Percentiles rank a stretch among this genome's conserved stretches.
Conservation (phyloP, 1,284 basidiomycete species). For the Testicularia cyperi region DNA sequence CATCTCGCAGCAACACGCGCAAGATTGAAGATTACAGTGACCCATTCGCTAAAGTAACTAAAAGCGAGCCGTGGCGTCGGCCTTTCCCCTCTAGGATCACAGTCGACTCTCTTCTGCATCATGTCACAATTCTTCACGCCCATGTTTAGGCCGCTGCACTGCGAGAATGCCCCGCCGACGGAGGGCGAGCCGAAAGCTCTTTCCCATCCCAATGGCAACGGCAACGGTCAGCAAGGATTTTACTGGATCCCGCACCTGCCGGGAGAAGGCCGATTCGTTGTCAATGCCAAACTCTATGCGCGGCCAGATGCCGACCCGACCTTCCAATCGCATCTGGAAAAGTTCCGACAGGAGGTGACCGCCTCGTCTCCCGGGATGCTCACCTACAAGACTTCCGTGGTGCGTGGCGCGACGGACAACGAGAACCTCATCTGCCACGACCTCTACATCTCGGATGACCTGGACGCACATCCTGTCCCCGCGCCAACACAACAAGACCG, state of each 20-base stretch:
- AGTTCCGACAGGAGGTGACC: slow-evolving; percentile 47
- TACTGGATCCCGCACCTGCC: slow-evolving; percentile 50
- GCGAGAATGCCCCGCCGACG: too few relatives aligned
- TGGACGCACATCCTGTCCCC: slow-evolving; percentile 46
- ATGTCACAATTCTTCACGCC: slow-evolving; percentile 44
- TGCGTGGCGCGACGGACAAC: slow-evolving; percentile 36
- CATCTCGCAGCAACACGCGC: too few relatives aligned
- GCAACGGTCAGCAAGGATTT: slow-evolving; percentile 21
- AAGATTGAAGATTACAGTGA: too few relatives aligned
- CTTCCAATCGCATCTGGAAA: slow-evolving; percentile 48
- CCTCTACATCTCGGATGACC: slow-evolving; percentile 50
- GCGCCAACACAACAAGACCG: background rate
- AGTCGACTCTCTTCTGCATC: too few relatives aligned
- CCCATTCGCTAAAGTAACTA: too few relatives aligned
- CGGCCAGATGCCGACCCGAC: slow-evolving; percentile 46
- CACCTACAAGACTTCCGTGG: slow-evolving; percentile 49
- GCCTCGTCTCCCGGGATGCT: slow-evolving; percentile 52
- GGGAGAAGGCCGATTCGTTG: slow-evolving; percentile 51
- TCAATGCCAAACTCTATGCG: slow-evolving; percentile 51
- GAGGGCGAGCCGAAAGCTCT: too few relatives aligned
- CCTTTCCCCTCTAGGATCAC: too few relatives aligned
- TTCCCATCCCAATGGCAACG: slow-evolving; percentile 11
- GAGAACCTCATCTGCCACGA: slow-evolving; percentile 55
- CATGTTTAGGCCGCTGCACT: slow-evolving; percentile 40
- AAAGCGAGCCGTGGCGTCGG: too few relatives aligned